These are phyloP conservation scores for Sarcomyxa edulis DNA, from an alignment of 768 basidiomycete species.

Conservation along the genomic window DNA sequence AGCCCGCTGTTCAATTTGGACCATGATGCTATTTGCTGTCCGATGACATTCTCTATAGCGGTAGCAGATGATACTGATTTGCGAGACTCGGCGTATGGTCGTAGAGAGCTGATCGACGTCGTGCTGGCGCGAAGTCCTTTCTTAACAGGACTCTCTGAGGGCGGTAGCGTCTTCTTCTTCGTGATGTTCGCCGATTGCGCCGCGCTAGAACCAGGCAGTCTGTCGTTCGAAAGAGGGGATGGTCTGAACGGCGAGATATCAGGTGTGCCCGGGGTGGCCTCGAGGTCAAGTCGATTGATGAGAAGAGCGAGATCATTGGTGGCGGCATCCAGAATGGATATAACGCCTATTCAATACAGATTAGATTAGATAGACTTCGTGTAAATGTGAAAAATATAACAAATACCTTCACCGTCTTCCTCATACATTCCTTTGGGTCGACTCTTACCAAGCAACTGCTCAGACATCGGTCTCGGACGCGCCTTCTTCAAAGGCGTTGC, in stretches of 20 bases:
- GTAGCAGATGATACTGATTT: conserved; percentile 7
- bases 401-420: conserved; percentile 41
- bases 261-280: conserved; percentile 64
- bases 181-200: conserved; percentile 24
- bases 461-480: conserved; percentile 56
- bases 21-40: conserved; percentile 13
- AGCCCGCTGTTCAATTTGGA: conserved; percentile 5
- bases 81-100: conserved; percentile 30
- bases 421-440: conserved; percentile 49
- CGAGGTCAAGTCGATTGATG: conserved; percentile 76
- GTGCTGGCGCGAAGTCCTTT: conserved; percentile 27
- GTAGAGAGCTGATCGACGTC: conserved; percentile 36
- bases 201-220: conserved; percentile 13
- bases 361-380: conserved; percentile 3
- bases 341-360: conserved; percentile 33
- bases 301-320: conserved; percentile 76
- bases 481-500: conserved; percentile 37
- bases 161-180: conserved; percentile 19
- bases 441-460: conserved; percentile 47
- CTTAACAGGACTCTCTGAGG: conserved; percentile 33
- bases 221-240: conserved; percentile 19
- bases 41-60: conserved; percentile 11
- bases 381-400: conserved; percentile 2
- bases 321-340: conserved; percentile 72
- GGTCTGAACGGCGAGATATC: conserved; percentile 40